phyloP scores from a whole-genome alignment of 2,329 filamentous ascomycete genomes.

The Alternaria gansuensis region DNA sequence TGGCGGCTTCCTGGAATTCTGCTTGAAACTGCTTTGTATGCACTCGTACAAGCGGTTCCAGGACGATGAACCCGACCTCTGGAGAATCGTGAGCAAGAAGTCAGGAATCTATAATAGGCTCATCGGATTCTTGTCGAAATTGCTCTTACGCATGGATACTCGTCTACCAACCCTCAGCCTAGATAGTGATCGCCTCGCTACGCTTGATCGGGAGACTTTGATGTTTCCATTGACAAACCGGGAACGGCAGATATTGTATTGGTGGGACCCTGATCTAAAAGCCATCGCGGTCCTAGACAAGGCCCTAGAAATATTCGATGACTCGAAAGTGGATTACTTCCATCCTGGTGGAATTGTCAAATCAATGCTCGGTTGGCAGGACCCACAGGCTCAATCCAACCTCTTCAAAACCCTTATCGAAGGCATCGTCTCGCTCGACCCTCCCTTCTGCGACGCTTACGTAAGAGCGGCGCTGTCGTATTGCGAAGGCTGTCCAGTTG shows the following conservation, averaged over 20 bases:
- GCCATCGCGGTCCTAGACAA: slow-evolving; percentile 48
- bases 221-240: slow-evolving; percentile 42
- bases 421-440: slow-evolving; percentile 41
- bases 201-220: slow-evolving; percentile 30
- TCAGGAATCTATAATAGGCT: slow-evolving; percentile 44
- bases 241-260: slow-evolving; percentile 36
- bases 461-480: slow-evolving; percentile 45
- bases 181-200: slow-evolving; percentile 31
- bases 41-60: slow-evolving; percentile 32
- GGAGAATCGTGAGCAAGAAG: slow-evolving; percentile 45
- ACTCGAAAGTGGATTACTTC: slow-evolving; percentile 39
- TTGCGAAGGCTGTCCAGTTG: slow-evolving; percentile 36
- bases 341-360: slow-evolving; percentile 50
- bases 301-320: slow-evolving; percentile 48
- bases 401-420: slow-evolving; percentile 42
- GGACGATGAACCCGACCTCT: slow-evolving; percentile 32
- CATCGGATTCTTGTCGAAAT: slow-evolving; percentile 40
- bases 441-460: slow-evolving; percentile 44
- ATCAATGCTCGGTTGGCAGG: slow-evolving; percentile 39
- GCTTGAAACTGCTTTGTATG: slow-evolving; percentile 43
- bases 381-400: slow-evolving; percentile 26
- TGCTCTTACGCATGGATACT: slow-evolving; percentile 44
- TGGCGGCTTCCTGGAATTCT: slow-evolving; percentile 40
- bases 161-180: slow-evolving; percentile 21
- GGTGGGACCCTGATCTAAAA: slow-evolving; percentile 43